Evolutionary conservation across 176 grass and related monocot genomes (phyloP), one percentile per base, ranked within the genome.

Genomic region (Zizania latifolia): DNA sequence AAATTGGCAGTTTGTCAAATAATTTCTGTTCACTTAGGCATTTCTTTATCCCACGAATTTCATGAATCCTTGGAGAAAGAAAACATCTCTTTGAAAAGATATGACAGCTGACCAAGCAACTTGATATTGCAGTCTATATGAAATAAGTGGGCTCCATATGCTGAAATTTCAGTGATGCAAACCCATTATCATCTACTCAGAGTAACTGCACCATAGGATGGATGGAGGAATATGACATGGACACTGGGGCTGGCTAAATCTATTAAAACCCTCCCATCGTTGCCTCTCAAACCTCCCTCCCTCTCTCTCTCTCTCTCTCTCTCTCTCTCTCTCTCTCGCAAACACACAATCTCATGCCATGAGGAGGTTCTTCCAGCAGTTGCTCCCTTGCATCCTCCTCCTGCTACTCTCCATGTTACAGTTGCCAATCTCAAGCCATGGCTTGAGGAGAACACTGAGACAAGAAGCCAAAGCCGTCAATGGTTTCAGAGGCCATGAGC

Each of bases 201-300:
- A 60, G 31, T 72, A 53, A 76, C 29, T 53, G 50, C 59, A 31
- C 46, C 56, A 62, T 44, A 56, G 32, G 59, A 66, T 24, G 59
- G 34, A 51, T 28, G 74, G 73, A 65, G 34, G 61, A 41, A 31
- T 2, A 74, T 32, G 80, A 1, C 39, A 66, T 44, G 60, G 65
- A 68, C 65, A 53, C 48, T 53, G 17, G 40, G n/a, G 41, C 79
- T 21, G 16, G 37, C 67, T 75, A 68, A 69, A 44, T 74, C 75
- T 93, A 89, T 89, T 93, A 89, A 89, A 89, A 89, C 71, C 80
- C 79, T 83, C 14, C 43, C 34, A 72, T 55, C 14, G 74, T 63
- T 57, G 38, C 68, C 32, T 39, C n/a, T n/a, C n/a, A n/a, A n/a
- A n/a, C n/a, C n/a, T n/a, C n/a, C n/a, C n/a, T n/a, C n/a, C n/a